phyloP scores from a whole-genome alignment of 805 yeast genomes.

The Peterozyma xylosa region DNA sequence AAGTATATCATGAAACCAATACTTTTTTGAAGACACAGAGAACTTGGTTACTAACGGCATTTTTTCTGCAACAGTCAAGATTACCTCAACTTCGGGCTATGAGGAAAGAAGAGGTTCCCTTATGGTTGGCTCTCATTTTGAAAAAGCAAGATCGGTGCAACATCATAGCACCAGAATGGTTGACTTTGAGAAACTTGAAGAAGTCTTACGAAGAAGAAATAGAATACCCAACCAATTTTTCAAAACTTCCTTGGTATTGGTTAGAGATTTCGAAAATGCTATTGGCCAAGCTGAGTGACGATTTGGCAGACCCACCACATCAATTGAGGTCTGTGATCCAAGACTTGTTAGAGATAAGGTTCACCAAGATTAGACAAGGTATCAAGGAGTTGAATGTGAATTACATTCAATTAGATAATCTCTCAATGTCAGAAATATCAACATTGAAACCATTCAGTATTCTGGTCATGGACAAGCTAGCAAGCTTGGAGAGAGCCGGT shows the following conservation, averaged over 20 bases:
- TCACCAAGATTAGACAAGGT: constrained; percentile 77
- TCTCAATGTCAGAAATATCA: constrained; percentile 80
- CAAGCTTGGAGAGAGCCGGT: constrained; percentile 1
- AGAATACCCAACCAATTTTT: constrained; percentile 47
- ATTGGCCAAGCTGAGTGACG: constrained; percentile 66
- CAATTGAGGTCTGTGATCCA: constrained; percentile 65
- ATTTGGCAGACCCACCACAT: constrained; percentile 66
- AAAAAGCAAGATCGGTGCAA: constrained; percentile 83
- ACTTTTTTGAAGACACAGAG: neutral
- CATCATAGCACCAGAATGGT: constrained; percentile 83
- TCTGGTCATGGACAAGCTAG: constrained; percentile 71
- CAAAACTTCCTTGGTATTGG: constrained; percentile 84
- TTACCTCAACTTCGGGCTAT: constrained; percentile 59
- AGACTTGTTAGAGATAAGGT: constrained; percentile 78
- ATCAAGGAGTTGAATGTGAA: constrained; percentile 70
- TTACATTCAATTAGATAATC: constrained; percentile 74
- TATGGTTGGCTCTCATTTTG: constrained; percentile 83
- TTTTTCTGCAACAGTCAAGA: constrained; percentile 25
- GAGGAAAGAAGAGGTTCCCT: constrained; percentile 62
- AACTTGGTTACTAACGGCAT: neutral
- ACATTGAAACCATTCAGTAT: constrained; percentile 79
- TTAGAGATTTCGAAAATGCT: constrained; percentile 68
- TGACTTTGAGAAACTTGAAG: constrained; percentile 45
- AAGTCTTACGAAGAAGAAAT: constrained; percentile 62
- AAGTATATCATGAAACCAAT: constrained; percentile 16